Base-by-base conservation (phyloP, 495 filamentous ascomycete species). In the Darksidea phi region DNA sequence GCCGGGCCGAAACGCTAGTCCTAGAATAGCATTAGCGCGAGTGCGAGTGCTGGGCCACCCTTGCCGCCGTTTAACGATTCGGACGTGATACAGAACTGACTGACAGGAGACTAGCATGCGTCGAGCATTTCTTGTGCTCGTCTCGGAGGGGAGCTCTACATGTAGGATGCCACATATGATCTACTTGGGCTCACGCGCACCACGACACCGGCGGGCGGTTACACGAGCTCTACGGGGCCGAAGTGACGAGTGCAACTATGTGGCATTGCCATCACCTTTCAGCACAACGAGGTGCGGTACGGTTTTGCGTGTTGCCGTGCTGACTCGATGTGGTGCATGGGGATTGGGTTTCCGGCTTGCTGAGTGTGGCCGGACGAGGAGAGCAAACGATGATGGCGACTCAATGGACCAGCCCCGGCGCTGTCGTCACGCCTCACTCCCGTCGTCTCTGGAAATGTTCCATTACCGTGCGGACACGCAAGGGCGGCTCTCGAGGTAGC, bases 401-500 rank as follows among this genome's bases (percentile, higher is more conserved):
- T 15, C 41, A 4, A 32, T 32, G 3, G 41, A 13, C 15, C 42
- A 15, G 32, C 54, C 23, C 10, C 28, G 4, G 28, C 28, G 28
- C 28, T 32, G 28, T 32, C 10, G 54, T 57, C 54, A 26, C 24
- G 23, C 11, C 34, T 26, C 25, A 47, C 42, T 45, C 17, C 24
- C 24, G 11, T 34, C 24, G 24, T 25, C n/a, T n/a, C n/a, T n/a
- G n/a, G n/a, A 7, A 32, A 32, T 32, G 28, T 10, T 17, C 11
- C 51, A 10, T n/a, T 15, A 26, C 32, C 23, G 42, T 56, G n/a
- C 46, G n/a, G n/a, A 6, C n/a, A 55, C 48, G 61, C 61, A 57
- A 58, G 61, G 61, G 54, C 47, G 24, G 53, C 43, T 36, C 48
- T 28, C 47, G 53, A 53, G 46, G 61, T 63, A 24, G 15, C 61